Conservation (phyloP, 2,329 filamentous ascomycete species). For the Xylariaceae sp. region DNA sequence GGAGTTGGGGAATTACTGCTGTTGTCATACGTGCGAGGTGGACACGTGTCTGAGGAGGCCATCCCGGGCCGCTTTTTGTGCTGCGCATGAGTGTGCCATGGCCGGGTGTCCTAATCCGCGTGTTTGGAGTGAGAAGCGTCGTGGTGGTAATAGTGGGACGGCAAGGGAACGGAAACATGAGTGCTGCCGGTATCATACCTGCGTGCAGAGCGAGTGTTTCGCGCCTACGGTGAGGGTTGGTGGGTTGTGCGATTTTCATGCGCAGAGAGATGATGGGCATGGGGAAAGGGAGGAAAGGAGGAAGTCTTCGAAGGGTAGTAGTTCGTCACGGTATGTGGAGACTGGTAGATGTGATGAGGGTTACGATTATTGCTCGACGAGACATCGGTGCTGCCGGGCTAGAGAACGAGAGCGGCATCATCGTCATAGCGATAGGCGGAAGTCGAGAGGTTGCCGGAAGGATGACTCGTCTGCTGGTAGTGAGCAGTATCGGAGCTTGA, state of each 20-base stretch:
- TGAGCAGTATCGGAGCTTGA: not conserved
- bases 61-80: conserved; percentile 2
- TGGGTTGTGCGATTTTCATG: conserved; percentile 2
- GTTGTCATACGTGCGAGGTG: conserved; percentile 5
- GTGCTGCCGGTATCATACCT: conserved; percentile 9
- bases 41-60: conserved; percentile 2
- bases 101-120: conserved; percentile 6
- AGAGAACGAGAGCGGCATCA: not conserved
- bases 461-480: not conserved
- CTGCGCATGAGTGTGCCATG: conserved; percentile 2
- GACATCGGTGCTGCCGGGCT: not conserved
- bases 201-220: conserved; percentile 6
- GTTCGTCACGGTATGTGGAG: no score
- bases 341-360: not conserved
- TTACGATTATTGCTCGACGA: not conserved
- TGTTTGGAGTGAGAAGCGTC: conserved; percentile 4
- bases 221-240: conserved; percentile 1
- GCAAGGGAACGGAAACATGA: not conserved
- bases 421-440: no score
- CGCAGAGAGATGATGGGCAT: no score
- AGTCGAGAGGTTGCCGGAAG: not conserved
- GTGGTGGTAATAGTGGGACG: no score
- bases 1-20: conserved; percentile 7
- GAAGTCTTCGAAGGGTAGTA: no score
- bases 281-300: no score